Base-by-base conservation (phyloP, 768 basidiomycete genomes). In the Boletus tomentosulus region DNA sequence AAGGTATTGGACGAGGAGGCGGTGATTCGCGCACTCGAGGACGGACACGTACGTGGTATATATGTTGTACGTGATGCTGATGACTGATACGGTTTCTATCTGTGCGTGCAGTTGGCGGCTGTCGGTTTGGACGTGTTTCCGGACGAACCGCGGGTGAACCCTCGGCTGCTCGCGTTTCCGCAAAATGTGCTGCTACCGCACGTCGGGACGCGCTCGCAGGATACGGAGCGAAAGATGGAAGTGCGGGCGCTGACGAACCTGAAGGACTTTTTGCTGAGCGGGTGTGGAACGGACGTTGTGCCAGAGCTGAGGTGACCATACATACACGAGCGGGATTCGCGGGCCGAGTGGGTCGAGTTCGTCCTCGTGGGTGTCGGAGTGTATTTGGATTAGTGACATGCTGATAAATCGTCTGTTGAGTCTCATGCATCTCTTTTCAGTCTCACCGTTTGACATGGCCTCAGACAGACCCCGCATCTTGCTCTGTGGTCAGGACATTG, bases 101-200 rank as follows among this genome's bases (percentile, higher is more conserved):
- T 34, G 31, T 12, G 31, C 12, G 31, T 33, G n/a, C 16, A 92
- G 91, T 78, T 94, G 56, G 81, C 78, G 30, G 85, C 85, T 2
- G 88, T 88, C 25, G 92, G 92, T 9, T 74, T 94, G 33, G 92
- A 94, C 60, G 92, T 94, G 16, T 93, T 78, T 69, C 90, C 92
- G 16, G 78, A 93, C 70, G 91, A 93, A 65, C 92, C 93, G 0
- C 68, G 78, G 45, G 83, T 93, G 38, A 87, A 92, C 62, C 85
- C 89, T 3, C 81, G 85, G 27, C 72, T 96, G 39, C 76, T 94
- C 51, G 80, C 81, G 16, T 89, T 91, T 68, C 84, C 87, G 11
- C 83, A 92, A 58, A 85, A 91, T 57, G 87, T 86, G 28, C 75
- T 98, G 7, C 78, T 98, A n/a, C 95, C 94, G 1, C 95, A 97